These are phyloP conservation scores for Oryza australiensis DNA, from an alignment of 176 grass and related monocot genomes.

Conservation along the genomic window DNA sequence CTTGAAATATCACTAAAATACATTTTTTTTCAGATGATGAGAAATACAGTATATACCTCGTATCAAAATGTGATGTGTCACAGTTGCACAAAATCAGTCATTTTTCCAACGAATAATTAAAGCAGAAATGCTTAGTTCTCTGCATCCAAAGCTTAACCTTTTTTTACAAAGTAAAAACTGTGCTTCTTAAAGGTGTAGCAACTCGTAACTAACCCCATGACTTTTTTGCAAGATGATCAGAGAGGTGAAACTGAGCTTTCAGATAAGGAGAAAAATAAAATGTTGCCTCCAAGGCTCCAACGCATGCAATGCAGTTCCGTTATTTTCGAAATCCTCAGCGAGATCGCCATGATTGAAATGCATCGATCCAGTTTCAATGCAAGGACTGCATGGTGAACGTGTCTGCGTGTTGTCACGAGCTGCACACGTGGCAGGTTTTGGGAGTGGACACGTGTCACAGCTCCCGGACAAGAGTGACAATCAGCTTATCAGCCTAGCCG, in stretches of 20 bases:
- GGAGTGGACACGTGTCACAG: background rate
- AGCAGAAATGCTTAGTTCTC: background rate
- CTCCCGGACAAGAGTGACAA: background rate
- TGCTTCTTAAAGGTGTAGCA: conserved; percentile 36
- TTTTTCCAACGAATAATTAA: background rate
- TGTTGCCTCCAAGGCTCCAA: background rate
- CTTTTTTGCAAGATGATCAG: background rate
- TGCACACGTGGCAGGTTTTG: background rate
- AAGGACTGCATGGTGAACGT: background rate
- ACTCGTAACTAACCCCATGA: conserved; percentile 21
- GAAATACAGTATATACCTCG: too few relatives aligned
- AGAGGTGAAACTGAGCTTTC: conserved; percentile 44
- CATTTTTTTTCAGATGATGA: too few relatives aligned
- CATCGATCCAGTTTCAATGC: too few relatives aligned
- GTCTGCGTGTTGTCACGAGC: background rate
- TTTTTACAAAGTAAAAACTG: background rate
- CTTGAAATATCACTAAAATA: too few relatives aligned
- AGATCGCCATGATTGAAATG: background rate
- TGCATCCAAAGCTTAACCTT: background rate
- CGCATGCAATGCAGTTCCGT: background rate
- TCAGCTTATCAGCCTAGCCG: background rate
- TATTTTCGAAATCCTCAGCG: background rate
- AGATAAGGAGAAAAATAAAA: background rate
- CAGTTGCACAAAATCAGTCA: background rate
- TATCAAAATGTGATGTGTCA: background rate